Base-by-base conservation (phyloP, 441 rosid genomes). In the Arabidopsis hybrid region DNA sequence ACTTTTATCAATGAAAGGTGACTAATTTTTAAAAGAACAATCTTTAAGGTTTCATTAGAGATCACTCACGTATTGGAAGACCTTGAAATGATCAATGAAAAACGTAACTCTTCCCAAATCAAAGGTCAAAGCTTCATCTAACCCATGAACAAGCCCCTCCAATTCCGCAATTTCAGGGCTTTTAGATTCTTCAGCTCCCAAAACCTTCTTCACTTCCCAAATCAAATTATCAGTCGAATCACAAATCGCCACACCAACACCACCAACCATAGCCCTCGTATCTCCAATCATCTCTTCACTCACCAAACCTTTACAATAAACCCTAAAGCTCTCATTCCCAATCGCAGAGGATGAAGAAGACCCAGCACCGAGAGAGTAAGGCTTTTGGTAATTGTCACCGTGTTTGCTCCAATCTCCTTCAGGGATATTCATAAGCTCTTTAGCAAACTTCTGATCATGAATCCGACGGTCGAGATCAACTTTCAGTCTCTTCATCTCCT, bases 171-270 rank as follows among this genome's bases (percentile, higher is more conserved):
- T 79, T 8, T 58, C 78, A 64, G 77, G 72, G 81, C 68, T 85
- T 78, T 51, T 65, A 29, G 84, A 85, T 57, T 55, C 65, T 1
- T 81, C 71, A 0, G 83, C 83, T 12, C 34, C 65, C 52, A 76
- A 49, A 69, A 18, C 46, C 71, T 86, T 89, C 14, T 71, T 76
- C 65, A 93, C 73, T 62, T 86, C 90, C 63, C 86, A 80, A 11
- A 93, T 77, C 85, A 83, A 67, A 76, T 83, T 76, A 72, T 81
- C 85, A 4, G 14, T 32, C 0, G 83, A 75, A 39, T 90, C 94
- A 55, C 93, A 87, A 13, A 93, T 88, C 21, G 91, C 96, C 0
- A 88, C 88, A 16, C 97, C 97, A 39, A 89, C 75, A 61, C 97
- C 96, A 34, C 77, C 85, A 2, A 77, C 76, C n/a, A 21, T 38